Percentiles rank a stretch among this genome's conserved stretches.
These are phyloP conservation scores for Syzygium syzygioides DNA, from an alignment of 441 rosid species.

Conservation along the genomic window DNA sequence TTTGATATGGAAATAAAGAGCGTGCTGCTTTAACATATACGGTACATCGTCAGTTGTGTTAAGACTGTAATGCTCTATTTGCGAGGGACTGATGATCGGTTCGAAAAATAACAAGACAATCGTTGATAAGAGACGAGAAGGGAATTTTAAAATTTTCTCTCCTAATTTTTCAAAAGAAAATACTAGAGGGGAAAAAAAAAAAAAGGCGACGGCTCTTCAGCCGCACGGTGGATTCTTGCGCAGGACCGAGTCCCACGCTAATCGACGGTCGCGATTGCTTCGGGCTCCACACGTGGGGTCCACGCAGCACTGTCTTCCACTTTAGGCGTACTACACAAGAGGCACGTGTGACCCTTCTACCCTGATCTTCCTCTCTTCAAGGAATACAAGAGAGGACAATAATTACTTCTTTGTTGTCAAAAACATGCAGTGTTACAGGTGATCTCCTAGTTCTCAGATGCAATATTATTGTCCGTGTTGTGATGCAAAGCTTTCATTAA, in stretches of 20 bases:
- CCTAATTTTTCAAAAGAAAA: not conserved
- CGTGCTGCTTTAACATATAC: not conserved
- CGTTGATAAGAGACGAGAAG: not conserved
- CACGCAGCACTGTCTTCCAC: not conserved
- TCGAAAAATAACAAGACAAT: not conserved
- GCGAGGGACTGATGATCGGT: not conserved
- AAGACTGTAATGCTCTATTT: not conserved
- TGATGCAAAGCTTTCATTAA: no score
- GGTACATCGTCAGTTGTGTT: not conserved
- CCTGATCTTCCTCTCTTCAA: no score
- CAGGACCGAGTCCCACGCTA: not conserved
- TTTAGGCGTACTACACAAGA: not conserved
- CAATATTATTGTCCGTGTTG: no score
- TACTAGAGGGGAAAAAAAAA: not conserved
- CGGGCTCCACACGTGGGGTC: not conserved
- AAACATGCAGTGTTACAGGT: no score
- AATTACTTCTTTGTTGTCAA: no score
- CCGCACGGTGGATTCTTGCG: not conserved
- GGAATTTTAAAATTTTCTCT: not conserved
- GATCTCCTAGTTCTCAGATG: no score
- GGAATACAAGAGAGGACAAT: no score
- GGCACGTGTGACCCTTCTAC: not conserved
- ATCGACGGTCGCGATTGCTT: not conserved
- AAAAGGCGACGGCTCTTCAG: not conserved
- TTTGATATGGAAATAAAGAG: rapidly evolving